Conservation (phyloP, 2,329 filamentous ascomycete genomes). For the Colletotrichum sp. region DNA sequence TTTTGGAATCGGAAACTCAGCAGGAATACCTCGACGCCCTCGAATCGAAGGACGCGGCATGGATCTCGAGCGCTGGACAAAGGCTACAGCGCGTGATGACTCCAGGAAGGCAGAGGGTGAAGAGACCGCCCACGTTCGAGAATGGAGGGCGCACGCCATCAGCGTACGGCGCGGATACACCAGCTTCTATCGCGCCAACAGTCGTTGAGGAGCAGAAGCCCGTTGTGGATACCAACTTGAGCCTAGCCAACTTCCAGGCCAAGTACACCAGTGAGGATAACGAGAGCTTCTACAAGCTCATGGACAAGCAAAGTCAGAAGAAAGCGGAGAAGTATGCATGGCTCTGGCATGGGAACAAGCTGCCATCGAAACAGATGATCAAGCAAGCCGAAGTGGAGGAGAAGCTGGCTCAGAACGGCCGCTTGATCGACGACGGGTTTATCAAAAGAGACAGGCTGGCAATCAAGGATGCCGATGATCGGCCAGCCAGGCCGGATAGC, state of each 20-base stretch:
- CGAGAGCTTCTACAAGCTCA: constrained; percentile 90
- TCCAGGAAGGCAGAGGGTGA: constrained; percentile 59
- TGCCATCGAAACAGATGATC: constrained; percentile 80
- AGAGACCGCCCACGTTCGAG: constrained; percentile 29
- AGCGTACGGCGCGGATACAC: constrained; percentile 76
- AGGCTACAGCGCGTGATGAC: constrained; percentile 82
- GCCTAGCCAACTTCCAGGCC: constrained; percentile 83
- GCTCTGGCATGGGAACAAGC: constrained; percentile 88
- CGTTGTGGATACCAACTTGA: constrained; percentile 76
- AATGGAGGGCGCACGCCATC: constrained; percentile 63
- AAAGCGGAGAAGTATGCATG: constrained; percentile 85
- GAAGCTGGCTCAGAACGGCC: constrained; percentile 50
- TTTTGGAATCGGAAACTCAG: constrained; percentile 85
- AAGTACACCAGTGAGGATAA: constrained; percentile 98
- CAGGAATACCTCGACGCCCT: constrained; percentile 92
- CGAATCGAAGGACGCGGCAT: constrained; percentile 81
- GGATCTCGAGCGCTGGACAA: constrained; percentile 83
- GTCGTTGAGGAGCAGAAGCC: constrained; percentile 42
- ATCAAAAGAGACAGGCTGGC: constrained; percentile 61
- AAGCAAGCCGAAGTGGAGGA: constrained; percentile 68
- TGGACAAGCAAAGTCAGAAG: constrained; percentile 90
- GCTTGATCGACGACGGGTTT: constrained; percentile 60
- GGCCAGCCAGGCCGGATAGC: constrained; percentile 77
- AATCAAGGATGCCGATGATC: constrained; percentile 70
- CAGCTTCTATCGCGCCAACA: constrained; percentile 58